Evolutionary conservation across 495 filamentous ascomycete species (phyloP), one percentile per base, ranked within the genome.

Genomic region (Articulospora tetracladia): DNA sequence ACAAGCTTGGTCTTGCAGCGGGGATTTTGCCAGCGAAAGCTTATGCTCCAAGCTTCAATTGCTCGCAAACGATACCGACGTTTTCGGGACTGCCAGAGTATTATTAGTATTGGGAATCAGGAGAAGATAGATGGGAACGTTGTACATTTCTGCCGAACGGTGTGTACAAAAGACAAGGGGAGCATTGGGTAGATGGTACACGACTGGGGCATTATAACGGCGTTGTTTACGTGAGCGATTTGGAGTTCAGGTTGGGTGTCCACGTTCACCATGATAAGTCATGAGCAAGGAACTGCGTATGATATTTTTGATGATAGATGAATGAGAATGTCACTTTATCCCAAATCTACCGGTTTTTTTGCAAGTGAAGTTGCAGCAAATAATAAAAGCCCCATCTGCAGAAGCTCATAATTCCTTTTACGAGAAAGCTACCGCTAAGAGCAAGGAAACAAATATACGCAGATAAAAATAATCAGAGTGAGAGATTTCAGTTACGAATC

Each of bases 11-110:
- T 0, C 79, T 95, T 72, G 84, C 82, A 61, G 90, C 90, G 6
- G 92, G 92, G 4, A 93, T 90, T 54, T 74, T 98, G 73, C 94
- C 94, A 11, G 68, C 74, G 36, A 89, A 90, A 75, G 90, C 90
- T 0, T 95, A 88, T 70, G 77, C 86, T 28, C 79, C 88, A 57
- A 72, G 76, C 19, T 98, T 93, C 68, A 86, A 86, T 62, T 98
- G 95, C 74, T 80, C 83, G 7, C 63, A 75, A 55, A 73, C 68
- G 26, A 76, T 95, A 7, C 91, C 92, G 7, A 84, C 83, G 70
- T 98, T 92, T 75, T 76, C 75, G 7, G 76, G 73, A 10, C 66
- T 88, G 56, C 78, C 85, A 28, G 92, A 96, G 73, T 79, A 76
- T 70, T 95, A 90, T 76, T 96, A 55, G 65, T 23, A 24, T 20